Evolutionary conservation across 2,329 filamentous ascomycete genomes (phyloP).

Genomic region (Colletotrichum sp.): DNA sequence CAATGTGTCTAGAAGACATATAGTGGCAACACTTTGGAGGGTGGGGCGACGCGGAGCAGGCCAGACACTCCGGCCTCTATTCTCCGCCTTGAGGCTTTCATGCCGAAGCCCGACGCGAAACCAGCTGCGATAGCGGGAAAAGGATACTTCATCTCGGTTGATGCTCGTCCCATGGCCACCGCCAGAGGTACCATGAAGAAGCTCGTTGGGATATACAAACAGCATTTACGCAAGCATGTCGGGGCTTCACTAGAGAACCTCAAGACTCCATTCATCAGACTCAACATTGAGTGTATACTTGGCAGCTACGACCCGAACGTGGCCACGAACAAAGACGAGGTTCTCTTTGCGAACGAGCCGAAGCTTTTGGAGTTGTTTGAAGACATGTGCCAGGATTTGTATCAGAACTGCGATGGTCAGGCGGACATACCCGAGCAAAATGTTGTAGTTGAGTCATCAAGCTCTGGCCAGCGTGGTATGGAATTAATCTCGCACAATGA

Average conservation of each 20-base stretch:
- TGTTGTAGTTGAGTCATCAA: background rate
- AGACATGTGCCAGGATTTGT: slow-evolving; percentile 45
- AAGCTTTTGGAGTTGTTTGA: slow-evolving; percentile 51
- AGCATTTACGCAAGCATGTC: slow-evolving; percentile 43
- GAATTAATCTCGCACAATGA: background rate
- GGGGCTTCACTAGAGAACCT: slow-evolving; percentile 30
- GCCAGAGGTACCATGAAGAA: slow-evolving; percentile 64
- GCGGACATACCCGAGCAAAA: background rate
- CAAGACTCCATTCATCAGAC: slow-evolving; percentile 64
- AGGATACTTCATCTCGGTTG: slow-evolving; percentile 70
- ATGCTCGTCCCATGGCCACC: slow-evolving; percentile 67
- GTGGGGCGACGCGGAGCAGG: background rate
- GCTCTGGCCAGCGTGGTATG: background rate
- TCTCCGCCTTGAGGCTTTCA: slow-evolving; percentile 58
- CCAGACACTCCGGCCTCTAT: background rate
- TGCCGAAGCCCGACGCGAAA: slow-evolving; percentile 59
- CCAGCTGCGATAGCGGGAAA: slow-evolving; percentile 44
- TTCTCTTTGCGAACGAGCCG: slow-evolving; percentile 67
- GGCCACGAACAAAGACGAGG: slow-evolving; percentile 74
- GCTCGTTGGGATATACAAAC: slow-evolving; percentile 58
- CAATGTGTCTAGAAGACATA: slow-evolving; percentile 54
- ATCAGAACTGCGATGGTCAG: slow-evolving; percentile 26
- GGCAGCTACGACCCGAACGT: slow-evolving; percentile 75
- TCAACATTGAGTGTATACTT: slow-evolving; percentile 67
- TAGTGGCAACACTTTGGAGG: background rate